Percentiles rank a stretch among this genome's conserved stretches.
These are phyloP conservation scores for Cyphellophora europaea DNA, from an alignment of 2,329 filamentous ascomycete species.

Conservation along the genomic window DNA sequence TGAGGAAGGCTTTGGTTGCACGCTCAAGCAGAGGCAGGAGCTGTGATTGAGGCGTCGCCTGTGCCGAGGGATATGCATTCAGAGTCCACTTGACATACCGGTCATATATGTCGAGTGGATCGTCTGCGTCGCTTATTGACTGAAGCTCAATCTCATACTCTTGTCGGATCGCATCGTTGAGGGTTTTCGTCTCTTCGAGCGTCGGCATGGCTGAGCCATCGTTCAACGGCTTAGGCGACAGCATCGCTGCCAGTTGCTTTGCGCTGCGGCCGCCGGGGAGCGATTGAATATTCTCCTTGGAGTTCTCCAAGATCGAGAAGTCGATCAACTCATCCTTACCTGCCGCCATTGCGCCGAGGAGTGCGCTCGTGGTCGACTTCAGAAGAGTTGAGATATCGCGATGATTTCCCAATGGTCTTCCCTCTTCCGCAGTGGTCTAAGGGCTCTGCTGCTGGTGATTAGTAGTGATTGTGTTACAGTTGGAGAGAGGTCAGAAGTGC, in stretches of 20 bases:
- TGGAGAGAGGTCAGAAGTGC: too few species aligned
- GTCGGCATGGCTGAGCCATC: slow-evolving; percentile 49
- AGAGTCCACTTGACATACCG: slow-evolving; percentile 96
- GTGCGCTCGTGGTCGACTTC: too few species aligned
- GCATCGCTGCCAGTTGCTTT: slow-evolving; percentile 74
- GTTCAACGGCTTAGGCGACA: slow-evolving; percentile 43
- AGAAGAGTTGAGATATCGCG: too few species aligned
- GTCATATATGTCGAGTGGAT: slow-evolving; percentile 91
- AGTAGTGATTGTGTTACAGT: too few species aligned
- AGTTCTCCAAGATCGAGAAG: slow-evolving; percentile 90
- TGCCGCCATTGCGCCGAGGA: too few species aligned
- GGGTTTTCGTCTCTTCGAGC: slow-evolving; percentile 59
- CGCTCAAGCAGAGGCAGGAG: slow-evolving; percentile 82
- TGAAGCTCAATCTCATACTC: slow-evolving; percentile 80
- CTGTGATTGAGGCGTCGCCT: slow-evolving; percentile 85
- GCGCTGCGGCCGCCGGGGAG: slow-evolving; percentile 83
- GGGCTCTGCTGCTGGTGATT: too few species aligned
- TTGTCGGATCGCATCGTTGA: slow-evolving; percentile 69
- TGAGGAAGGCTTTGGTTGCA: slow-evolving; percentile 81
- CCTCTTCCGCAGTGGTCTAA: too few species aligned
- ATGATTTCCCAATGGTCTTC: too few species aligned
- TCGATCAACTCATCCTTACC: slow-evolving; percentile 37
- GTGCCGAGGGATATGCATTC: slow-evolving; percentile 86
- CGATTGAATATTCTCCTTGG: slow-evolving; percentile 97
- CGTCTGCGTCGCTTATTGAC: slow-evolving; percentile 75